Evolutionary conservation across 345 rosid genomes (phyloP).

Genomic region (Populus simonii): DNA sequence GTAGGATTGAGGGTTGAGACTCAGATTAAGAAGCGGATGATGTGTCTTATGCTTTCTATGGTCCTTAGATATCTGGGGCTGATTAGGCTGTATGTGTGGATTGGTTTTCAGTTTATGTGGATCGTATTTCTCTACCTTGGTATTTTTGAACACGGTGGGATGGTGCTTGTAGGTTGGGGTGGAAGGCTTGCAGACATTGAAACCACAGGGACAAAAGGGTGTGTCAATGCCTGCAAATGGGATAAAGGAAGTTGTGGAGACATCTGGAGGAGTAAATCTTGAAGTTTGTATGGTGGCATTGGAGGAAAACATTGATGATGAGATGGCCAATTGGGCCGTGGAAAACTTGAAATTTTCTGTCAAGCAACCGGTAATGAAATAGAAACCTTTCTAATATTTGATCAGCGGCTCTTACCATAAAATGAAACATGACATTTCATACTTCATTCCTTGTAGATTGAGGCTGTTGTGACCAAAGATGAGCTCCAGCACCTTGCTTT

Average conservation of each 20-base stretch:
- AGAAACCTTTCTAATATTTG: conserved; percentile 17
- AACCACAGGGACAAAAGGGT: conserved; percentile 57
- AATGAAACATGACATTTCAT: neutral
- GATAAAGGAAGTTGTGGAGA: conserved; percentile 45
- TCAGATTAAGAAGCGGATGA: neutral
- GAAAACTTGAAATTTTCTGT: conserved; percentile 87
- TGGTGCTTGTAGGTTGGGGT: conserved; percentile 58
- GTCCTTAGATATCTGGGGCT: neutral
- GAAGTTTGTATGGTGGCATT: conserved; percentile 63
- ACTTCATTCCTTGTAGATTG: conserved; percentile 49
- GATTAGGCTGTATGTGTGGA: neutral
- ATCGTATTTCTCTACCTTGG: conserved; percentile 2
- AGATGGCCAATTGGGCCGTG: conserved; percentile 63
- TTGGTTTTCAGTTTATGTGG: neutral
- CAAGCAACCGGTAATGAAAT: conserved; percentile 73
- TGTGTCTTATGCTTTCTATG: neutral
- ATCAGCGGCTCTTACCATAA: conserved; percentile 2
- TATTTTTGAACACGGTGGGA: conserved; percentile 5
- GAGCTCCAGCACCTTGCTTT: conserved; percentile 79
- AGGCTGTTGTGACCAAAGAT: conserved; percentile 78
- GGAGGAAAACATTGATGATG: conserved; percentile 51
- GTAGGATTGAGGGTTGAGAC: neutral
- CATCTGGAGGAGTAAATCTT: conserved; percentile 65
- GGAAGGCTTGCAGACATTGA: conserved; percentile 77
- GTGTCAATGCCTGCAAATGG: conserved; percentile 48